phyloP scores from a whole-genome alignment of 2,329 filamentous ascomycete genomes.

The Xylaria sp. region DNA sequence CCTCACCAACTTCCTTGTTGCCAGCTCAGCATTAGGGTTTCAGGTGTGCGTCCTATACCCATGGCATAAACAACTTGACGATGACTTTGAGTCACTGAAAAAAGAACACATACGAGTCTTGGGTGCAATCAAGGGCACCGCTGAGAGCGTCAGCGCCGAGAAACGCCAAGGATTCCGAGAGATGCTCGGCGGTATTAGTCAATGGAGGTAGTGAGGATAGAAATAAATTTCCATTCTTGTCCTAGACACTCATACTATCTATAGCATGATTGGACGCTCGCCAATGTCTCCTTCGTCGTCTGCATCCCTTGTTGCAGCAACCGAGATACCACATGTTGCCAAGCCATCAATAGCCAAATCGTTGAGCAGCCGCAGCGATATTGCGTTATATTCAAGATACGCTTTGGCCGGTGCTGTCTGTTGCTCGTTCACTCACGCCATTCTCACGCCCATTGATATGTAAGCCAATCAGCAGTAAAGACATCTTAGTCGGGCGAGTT shows the following conservation, averaged over 20 bases:
- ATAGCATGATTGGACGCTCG: slow-evolving; percentile 34
- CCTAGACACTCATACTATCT: slow-evolving; percentile 41
- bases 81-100: slow-evolving; percentile 68
- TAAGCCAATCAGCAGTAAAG: slow-evolving; percentile 34
- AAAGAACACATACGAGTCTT: slow-evolving; percentile 64
- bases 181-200: slow-evolving; percentile 43
- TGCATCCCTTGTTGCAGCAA: slow-evolving; percentile 20
- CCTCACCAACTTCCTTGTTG: slow-evolving; percentile 73
- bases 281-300: slow-evolving; percentile 11
- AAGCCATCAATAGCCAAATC: slow-evolving; percentile 21
- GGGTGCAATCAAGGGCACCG: slow-evolving; percentile 49
- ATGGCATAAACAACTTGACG: slow-evolving; percentile 74
- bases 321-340: slow-evolving; percentile 34
- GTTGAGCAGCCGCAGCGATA: slow-evolving; percentile 34
- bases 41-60: slow-evolving; percentile 77
- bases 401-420: slow-evolving; percentile 44
- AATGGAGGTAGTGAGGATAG: slow-evolving; percentile 33
- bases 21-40: slow-evolving; percentile 71
- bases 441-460: slow-evolving; percentile 44
- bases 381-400: slow-evolving; percentile 38
- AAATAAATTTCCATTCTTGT: slow-evolving; percentile 23
- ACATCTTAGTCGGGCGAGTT: slow-evolving; percentile 7
- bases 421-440: slow-evolving; percentile 44
- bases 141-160: slow-evolving; percentile 48
- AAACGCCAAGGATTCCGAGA: slow-evolving; percentile 46